phyloP scores from a whole-genome alignment of 495 filamentous ascomycete species.

The Penicillium alfredii region DNA sequence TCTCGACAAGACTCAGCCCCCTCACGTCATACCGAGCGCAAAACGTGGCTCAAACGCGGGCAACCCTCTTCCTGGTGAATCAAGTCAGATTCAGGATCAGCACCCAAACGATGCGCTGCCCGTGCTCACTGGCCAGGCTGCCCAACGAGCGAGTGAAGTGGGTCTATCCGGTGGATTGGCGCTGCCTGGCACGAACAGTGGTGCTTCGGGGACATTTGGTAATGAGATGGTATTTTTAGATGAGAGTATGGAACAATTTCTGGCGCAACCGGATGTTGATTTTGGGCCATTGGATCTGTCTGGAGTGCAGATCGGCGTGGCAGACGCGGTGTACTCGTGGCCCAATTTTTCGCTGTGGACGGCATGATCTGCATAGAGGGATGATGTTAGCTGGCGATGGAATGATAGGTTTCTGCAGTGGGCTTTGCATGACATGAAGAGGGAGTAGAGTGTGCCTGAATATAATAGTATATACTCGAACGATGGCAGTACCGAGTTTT shows the following conservation, averaged over 20 bases:
- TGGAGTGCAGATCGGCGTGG: conserved; percentile 10
- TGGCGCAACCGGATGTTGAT: conserved; percentile 17
- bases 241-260: conserved; percentile 28
- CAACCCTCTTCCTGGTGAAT: background rate
- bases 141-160: conserved; percentile 1
- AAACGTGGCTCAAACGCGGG: background rate
- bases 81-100: background rate
- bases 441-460: too few relatives aligned
- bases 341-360: conserved; percentile 20
- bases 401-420: too few relatives aligned
- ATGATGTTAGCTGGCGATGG: too few relatives aligned
- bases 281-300: conserved; percentile 17
- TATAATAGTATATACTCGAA: too few relatives aligned
- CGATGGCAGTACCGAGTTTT: too few relatives aligned
- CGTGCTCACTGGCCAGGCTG: background rate
- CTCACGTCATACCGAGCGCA: background rate
- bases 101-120: conserved; percentile 1
- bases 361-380: too few relatives aligned
- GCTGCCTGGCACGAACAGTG: conserved; percentile 8
- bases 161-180: background rate
- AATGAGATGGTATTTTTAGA: conserved; percentile 27
- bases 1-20: conserved; percentile 2
- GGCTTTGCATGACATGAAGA: too few relatives aligned
- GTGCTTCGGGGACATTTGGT: conserved; percentile 1
- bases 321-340: conserved; percentile 19